Evolutionary conservation across 352 stramenopile genomes (phyloP).

Genomic region (Phytophthora sp.): DNA sequence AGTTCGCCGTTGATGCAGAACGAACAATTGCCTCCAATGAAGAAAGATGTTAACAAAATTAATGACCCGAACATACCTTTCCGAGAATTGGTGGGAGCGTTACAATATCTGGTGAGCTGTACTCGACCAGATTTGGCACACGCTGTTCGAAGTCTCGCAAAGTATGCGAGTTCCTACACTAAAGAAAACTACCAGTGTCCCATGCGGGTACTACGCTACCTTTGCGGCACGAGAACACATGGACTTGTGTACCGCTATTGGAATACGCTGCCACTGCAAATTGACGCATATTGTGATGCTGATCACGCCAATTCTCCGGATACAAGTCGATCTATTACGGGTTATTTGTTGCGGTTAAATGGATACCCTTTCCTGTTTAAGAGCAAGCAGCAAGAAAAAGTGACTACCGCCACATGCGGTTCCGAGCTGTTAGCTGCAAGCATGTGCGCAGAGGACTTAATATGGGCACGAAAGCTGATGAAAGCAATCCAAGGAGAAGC

Average conservation of each 20-base stretch:
- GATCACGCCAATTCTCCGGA: conserved; percentile 8
- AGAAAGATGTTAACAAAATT: neutral
- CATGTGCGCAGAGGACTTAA: no score
- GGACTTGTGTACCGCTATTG: neutral
- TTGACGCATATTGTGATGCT: conserved; percentile 1
- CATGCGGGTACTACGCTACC: neutral
- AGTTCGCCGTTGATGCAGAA: conserved; percentile 3
- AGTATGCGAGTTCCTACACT: neutral
- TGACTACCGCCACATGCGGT: conserved; percentile 1
- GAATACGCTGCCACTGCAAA: neutral
- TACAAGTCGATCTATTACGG: conserved; percentile 10
- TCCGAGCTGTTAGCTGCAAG: no score
- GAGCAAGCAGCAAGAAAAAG: conserved; percentile 9
- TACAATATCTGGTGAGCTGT: conserved; percentile 4
- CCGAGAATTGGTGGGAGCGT: conserved; percentile 7
- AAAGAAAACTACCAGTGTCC: neutral
- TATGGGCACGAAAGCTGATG: no score
- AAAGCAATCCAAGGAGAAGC: no score
- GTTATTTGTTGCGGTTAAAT: conserved; percentile 4
- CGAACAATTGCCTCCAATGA: neutral
- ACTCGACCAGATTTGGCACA: conserved; percentile 5
- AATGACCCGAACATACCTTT: conserved; percentile 4
- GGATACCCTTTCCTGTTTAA: conserved; percentile 1
- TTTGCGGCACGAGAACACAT: neutral
- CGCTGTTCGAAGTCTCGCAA: neutral